These are phyloP conservation scores for Plantago elongata DNA, from an alignment of 257 asterid species.

Conservation along the genomic window DNA sequence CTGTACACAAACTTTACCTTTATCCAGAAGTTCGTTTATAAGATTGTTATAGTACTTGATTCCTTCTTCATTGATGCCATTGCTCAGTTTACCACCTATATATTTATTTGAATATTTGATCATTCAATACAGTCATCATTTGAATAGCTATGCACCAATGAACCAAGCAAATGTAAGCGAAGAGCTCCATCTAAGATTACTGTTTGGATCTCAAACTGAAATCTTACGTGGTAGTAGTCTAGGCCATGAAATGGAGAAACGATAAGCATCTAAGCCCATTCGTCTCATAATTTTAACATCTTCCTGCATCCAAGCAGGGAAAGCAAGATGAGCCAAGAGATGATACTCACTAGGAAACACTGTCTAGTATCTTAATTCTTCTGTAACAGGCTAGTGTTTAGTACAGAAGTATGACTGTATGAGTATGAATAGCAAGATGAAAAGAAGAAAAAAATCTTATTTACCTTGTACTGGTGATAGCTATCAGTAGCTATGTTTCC, in stretches of 20 bases:
- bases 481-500: slow-evolving; percentile 29
- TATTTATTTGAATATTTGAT: neutral
- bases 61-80: slow-evolving; percentile 23
- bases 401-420: no score
- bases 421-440: neutral
- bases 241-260: slow-evolving; percentile 34
- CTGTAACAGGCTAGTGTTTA: no score
- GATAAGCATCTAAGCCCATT: slow-evolving; percentile 28
- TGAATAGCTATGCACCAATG: neutral
- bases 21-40: slow-evolving; percentile 14
- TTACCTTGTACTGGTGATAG: slow-evolving; percentile 27
- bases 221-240: slow-evolving; percentile 29
- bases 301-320: slow-evolving; percentile 10
- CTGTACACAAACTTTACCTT: slow-evolving; percentile 5
- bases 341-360: neutral
- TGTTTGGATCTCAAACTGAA: neutral
- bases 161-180: neutral
- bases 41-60: slow-evolving; percentile 19
- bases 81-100: slow-evolving; percentile 20
- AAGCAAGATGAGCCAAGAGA: neutral
- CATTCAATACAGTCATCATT: neutral
- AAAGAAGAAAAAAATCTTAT: neutral
- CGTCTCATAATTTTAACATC: slow-evolving; percentile 24
- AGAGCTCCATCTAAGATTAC: neutral
- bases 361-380: neutral